Evolutionary conservation across 208 protist genomes (phyloP), one percentile per base, ranked within the genome.

Genomic region (Phytomonas francai): DNA sequence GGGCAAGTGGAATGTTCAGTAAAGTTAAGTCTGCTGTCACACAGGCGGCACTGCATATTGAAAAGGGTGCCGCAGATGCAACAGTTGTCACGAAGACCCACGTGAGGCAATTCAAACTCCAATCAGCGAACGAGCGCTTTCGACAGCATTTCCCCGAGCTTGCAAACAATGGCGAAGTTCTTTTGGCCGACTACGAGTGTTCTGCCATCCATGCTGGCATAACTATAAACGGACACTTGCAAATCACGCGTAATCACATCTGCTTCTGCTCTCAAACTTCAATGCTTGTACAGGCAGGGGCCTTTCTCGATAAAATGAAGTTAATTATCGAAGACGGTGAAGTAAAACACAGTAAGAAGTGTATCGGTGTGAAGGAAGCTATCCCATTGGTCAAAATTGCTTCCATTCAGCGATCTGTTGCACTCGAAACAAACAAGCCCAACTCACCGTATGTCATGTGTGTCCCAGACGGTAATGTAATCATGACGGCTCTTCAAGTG

Each of bases 151-250:
- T 94, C 66, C 74, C 72, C 12, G 78, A 85, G 59, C 80, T 91
- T 3, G 70, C 42, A 14, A 65, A 67, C 45, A 61, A 76, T 49
- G 86, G 83, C 27, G 86, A 94, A 67, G 74, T 82, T 39, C 76
- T 93, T 39, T 67, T 92, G 31, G 80, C 77, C 31, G 82, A 82
- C 71, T 91, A 94, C 68, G 63, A 71, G 14, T 92, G 86, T 68
- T 66, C 59, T 19, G 84, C 81, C 19, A 88, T 94, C 70, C 77
- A 89, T 74, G 70, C 56, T 31, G 84, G 82, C 14, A 25, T 66
- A 33, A 30, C 42, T 19, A 66, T 91, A 9, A 70, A 33, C 19
- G 89, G 89, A 0, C 77, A 83, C 59, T 14, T 94, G 16, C 70
- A 85, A 27, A 85, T 94, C 70, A 91, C 83, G 36, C 70, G 72